These are phyloP conservation scores for Cicer arietinum DNA, from an alignment of 306 rosid species.

Conservation along the genomic window DNA sequence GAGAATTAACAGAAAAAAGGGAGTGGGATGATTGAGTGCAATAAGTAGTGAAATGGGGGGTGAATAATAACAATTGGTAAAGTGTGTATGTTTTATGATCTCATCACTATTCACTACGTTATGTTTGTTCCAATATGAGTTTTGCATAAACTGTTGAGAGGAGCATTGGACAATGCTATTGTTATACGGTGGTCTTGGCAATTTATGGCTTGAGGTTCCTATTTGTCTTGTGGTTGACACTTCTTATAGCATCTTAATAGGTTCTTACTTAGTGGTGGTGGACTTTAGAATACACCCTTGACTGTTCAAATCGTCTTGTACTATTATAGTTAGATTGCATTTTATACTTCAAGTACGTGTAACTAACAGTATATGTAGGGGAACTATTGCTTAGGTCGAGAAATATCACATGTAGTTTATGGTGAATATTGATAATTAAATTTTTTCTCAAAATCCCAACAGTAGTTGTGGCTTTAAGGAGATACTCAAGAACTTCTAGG, in stretches of 20 bases:
- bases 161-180: slow-evolving; percentile 51
- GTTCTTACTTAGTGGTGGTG: slow-evolving; percentile 31
- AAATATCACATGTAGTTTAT: too few species aligned
- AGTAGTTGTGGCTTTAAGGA: too few species aligned
- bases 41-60: slow-evolving; percentile 45
- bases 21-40: slow-evolving; percentile 30
- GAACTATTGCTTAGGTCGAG: too few species aligned
- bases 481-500: too few species aligned
- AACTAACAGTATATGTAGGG: too few species aligned
- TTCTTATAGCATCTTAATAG: slow-evolving; percentile 42
- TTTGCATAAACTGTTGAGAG: slow-evolving; percentile 56
- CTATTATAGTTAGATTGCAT: too few species aligned
- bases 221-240: slow-evolving; percentile 45
- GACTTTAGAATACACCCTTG: slow-evolving; percentile 33
- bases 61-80: slow-evolving; percentile 41
- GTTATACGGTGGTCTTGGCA: slow-evolving; percentile 53
- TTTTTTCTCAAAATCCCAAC: too few species aligned
- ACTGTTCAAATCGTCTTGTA: slow-evolving; percentile 32
- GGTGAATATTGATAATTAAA: too few species aligned
- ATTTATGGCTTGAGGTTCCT: slow-evolving; percentile 59
- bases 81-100: slow-evolving; percentile 44
- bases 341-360: too few species aligned
- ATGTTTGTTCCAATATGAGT: slow-evolving; percentile 52
- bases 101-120: slow-evolving; percentile 36
- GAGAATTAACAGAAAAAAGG: not conserved